Base-by-base conservation (phyloP, 225 moss, liverwort and hornwort species). In the Bryoerythrophyllum caledonicum region DNA sequence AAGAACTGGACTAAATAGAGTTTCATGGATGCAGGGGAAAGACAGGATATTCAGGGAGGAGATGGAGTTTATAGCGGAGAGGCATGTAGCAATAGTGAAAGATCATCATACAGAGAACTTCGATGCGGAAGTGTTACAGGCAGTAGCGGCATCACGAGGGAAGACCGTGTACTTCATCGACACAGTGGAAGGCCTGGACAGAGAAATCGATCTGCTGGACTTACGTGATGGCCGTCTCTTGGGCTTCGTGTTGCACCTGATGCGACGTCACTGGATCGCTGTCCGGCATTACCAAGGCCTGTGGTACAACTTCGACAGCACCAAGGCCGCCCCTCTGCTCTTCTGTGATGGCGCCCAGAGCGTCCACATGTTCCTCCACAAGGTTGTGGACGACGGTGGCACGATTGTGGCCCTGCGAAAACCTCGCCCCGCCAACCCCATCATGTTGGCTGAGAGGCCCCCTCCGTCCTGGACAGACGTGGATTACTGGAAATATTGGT, bases 281-380 rank as follows among this genome's bases (percentile, higher is more conserved):
- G 51, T 80, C 16, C 65, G 74, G 25, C 70, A 17, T 24, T 46
- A 12, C 41, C 61, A 51, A 26, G 86, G 74, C 56, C 70, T 80
- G 1, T 80, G 82, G 82, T 80, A 80, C 74, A 71, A 86, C 82
- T 80, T 86, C 20, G 80, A 86, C 37, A 82, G 86, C 48, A 86
- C 79, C 16, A 77, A 80, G 46, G 68, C 48, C 28, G 56, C 77
- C 40, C 80, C 80, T 2, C 67, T 82, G 74, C 62, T 86, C 27
- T 77, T 82, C 44, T 82, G 82, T 48, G 71, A 86, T 17, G 80
- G 80, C 27, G 71, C 76, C 19, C 24, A 41, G 20, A 57, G 66
- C 53, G 61, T 86, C 70, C 74, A 70, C 48, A 60, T 27, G 62
- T 80, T 76, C 63, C 74, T 80, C 14, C 62, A 68, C 65, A 69